These are phyloP conservation scores for Grigorovia yakushimaensis DNA, from an alignment of 805 yeast species.

Conservation along the genomic window DNA sequence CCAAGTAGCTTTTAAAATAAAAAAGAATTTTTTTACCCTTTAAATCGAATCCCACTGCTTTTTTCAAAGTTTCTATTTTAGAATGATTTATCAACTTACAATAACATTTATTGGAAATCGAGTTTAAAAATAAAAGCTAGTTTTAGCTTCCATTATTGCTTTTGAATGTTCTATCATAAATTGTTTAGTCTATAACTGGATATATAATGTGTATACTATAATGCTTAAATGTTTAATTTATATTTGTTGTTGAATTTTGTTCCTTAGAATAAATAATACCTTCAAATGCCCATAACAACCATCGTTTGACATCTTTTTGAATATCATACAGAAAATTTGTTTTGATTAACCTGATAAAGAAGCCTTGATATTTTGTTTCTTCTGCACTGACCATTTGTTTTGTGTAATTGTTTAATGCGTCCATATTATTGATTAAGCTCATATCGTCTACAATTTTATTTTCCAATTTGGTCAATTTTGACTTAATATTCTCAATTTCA, in stretches of 20 bases:
- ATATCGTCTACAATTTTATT: conserved; percentile 10
- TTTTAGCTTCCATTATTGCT: too few relatives aligned
- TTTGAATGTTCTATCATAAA: too few relatives aligned
- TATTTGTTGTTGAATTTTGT: conserved; percentile 10
- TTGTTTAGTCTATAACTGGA: too few relatives aligned
- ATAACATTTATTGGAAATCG: too few relatives aligned
- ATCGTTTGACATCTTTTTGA: conserved; percentile 8
- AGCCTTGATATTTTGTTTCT: conserved; percentile 13
- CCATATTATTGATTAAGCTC: conserved; percentile 4
- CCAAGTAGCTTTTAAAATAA: too few relatives aligned
- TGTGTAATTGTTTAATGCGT: conserved; percentile 12
- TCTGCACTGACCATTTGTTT: conserved; percentile 8
- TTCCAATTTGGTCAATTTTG: conserved; percentile 8
- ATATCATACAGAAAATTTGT: conserved; percentile 8
- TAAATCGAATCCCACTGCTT: too few relatives aligned
- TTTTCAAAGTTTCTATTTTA: too few relatives aligned
- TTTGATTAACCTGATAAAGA: conserved; percentile 10
- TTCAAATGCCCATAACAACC: conserved; percentile 14
- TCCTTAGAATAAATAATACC: conserved; percentile 5
- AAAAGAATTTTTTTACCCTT: too few relatives aligned
- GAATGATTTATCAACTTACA: too few relatives aligned
- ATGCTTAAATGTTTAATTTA: too few relatives aligned
- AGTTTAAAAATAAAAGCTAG: too few relatives aligned
- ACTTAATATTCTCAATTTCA: conserved; percentile 14
- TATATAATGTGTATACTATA: too few relatives aligned